Evolutionary conservation across 1,139 yeast species (phyloP), one percentile per base, ranked within the genome.

Genomic region (Hyphopichia fennica): DNA sequence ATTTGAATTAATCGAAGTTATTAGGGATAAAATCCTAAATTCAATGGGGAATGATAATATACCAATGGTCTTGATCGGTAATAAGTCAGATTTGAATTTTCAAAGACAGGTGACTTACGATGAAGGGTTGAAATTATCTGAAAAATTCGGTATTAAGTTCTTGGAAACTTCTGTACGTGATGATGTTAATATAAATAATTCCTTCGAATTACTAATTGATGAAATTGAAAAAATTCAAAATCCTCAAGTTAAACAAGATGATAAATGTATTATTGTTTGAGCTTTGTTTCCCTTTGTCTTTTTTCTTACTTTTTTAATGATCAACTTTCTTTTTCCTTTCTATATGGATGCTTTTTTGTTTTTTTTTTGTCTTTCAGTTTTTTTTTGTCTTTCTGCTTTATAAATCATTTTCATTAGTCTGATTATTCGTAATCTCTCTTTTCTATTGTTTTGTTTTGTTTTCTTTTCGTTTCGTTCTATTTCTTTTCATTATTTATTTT

Each of bases 91-190:
- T 58, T 69, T 88, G 50, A 69, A 75, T 42, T 69, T 67, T 49
- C 85, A 80, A 52, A 67, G 87, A 45, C 89, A 84, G 55, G 95
- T 89, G 17, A 69, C 81, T 20, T 62, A 63, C 25, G 69, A 69
- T 15, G 95, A 88, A 50, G 95, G 95, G 11, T 66, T 70, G 52
- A 72, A 71, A 37, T 65, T 87, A 48, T 91, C 95, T 3, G 68
- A 72, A 39, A 75, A 75, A 49, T 81, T 86, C 49, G 69, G 72
- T 44, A 80, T 89, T 47, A 80, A 82, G 16, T 88, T 85, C 60
- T 75, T 85, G 41, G 97, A 90, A 66, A 86, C 95, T 34, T 81
- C 90, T 34, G 96, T 95, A n/a, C 82, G 87, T 54, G 79, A 78
- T 48, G 81, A 85, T 56, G 70, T 75, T 48, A 87, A 88, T 62